phyloP scores from a whole-genome alignment of 2,329 filamentous ascomycete species.

The Cladosporium sp. region DNA sequence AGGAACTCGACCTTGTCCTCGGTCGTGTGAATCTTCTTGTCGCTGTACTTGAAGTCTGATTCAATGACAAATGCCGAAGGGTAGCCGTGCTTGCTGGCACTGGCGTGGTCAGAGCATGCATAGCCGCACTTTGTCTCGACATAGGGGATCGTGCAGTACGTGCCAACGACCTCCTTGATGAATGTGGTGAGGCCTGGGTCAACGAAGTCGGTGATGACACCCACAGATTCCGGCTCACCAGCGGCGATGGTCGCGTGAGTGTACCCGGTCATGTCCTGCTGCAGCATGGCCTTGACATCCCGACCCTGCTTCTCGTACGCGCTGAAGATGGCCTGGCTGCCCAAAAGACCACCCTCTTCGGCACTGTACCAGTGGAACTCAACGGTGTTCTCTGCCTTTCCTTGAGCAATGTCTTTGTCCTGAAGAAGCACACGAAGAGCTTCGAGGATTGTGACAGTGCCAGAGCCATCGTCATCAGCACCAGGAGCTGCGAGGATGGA shows the following conservation, averaged over 20 bases:
- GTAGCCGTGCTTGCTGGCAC: slow-evolving; percentile 69
- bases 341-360: slow-evolving; percentile 81
- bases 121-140: slow-evolving; percentile 86
- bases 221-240: slow-evolving; percentile 77
- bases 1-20: slow-evolving; percentile 68
- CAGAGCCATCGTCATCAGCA: slow-evolving; percentile 81
- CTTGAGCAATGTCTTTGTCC: slow-evolving; percentile 62
- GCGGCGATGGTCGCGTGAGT: slow-evolving; percentile 77
- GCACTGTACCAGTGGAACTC: slow-evolving; percentile 97
- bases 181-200: slow-evolving; percentile 78
- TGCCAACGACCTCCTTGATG: slow-evolving; percentile 81
- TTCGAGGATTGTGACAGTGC: slow-evolving; percentile 80
- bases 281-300: slow-evolving; percentile 89
- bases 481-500: slow-evolving; percentile 80
- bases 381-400: slow-evolving; percentile 76
- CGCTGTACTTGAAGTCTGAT: slow-evolving; percentile 60
- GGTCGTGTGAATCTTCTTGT: slow-evolving; percentile 66
- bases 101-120: slow-evolving; percentile 73
- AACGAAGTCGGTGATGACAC: slow-evolving; percentile 90
- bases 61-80: slow-evolving; percentile 75
- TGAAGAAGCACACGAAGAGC: slow-evolving; percentile 73
- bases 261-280: slow-evolving; percentile 97
- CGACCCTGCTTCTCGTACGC: slow-evolving; percentile 68
- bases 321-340: slow-evolving; percentile 84
- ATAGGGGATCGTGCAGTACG: slow-evolving; percentile 86